phyloP scores from a whole-genome alignment of 1,139 yeast genomes.

The Sugiyamaella japonica region DNA sequence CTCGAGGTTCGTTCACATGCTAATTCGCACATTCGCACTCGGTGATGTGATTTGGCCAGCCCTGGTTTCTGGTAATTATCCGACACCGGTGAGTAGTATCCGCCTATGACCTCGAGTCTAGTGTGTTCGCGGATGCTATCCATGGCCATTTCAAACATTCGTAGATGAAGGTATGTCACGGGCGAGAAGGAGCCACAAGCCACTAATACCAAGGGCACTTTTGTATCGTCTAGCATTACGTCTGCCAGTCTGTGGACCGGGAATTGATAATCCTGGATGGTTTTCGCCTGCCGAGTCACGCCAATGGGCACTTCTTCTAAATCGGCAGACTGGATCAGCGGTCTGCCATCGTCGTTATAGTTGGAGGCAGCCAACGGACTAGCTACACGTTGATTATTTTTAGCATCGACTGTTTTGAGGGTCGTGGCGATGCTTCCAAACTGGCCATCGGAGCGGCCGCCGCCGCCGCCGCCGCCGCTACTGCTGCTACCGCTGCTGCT shows the following conservation, averaged over 20 bases:
- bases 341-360: slow-evolving; percentile 37
- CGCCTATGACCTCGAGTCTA: slow-evolving; percentile 92
- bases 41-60: slow-evolving; percentile 78
- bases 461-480: too few species aligned
- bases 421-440: background rate
- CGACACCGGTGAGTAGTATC: slow-evolving; percentile 95
- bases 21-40: slow-evolving; percentile 96
- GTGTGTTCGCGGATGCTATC: slow-evolving; percentile 94
- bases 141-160: slow-evolving; percentile 98
- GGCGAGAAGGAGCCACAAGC: slow-evolving; percentile 99
- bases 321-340: slow-evolving; percentile 67
- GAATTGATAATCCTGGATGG: slow-evolving; percentile 65
- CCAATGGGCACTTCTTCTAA: slow-evolving; percentile 97
- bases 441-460: background rate
- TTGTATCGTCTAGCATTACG: slow-evolving; percentile 67
- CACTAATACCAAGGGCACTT: slow-evolving; percentile 87
- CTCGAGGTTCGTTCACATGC: slow-evolving; percentile 96
- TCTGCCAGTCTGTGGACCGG: slow-evolving; percentile 85
- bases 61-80: slow-evolving; percentile 95
- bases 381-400: slow-evolving; percentile 4
- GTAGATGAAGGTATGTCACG: slow-evolving; percentile 84
- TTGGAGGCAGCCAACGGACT: slow-evolving; percentile 21
- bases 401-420: background rate
- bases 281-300: slow-evolving; percentile 78
- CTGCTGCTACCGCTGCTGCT: background rate